A percentile compares a stretch with the other conserved stretches of the same genome.
These are phyloP conservation scores for Lobosporangium transversale DNA, from an alignment of 192 early-diverging fungal genomes.

Conservation along the genomic window DNA sequence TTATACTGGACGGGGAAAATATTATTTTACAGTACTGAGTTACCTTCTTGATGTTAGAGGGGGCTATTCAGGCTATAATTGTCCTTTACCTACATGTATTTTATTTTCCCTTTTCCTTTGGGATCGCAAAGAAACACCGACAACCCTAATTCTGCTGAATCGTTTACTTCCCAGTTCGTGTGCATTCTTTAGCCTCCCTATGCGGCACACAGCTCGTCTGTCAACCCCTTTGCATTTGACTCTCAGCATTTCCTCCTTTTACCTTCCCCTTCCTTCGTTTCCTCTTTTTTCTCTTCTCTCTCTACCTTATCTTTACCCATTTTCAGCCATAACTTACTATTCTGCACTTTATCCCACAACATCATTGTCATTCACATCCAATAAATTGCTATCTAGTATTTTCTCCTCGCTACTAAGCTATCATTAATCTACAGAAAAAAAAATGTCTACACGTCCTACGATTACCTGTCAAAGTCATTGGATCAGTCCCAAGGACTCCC, in stretches of 20 bases:
- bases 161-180: too few relatives aligned
- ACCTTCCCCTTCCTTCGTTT: conserved; percentile 1
- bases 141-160: too few relatives aligned
- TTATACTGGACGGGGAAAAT: conserved; percentile 5
- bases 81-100: not conserved
- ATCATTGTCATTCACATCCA: not conserved
- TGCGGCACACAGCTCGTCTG: too few relatives aligned
- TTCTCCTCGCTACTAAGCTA: not conserved
- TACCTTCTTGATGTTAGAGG: too few relatives aligned
- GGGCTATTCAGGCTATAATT: too few relatives aligned
- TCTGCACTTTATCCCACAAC: not conserved
- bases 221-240: too few relatives aligned
- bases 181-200: too few relatives aligned
- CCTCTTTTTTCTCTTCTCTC: not conserved
- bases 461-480: conserved; percentile 2
- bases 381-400: not conserved
- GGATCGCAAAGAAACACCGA: too few relatives aligned
- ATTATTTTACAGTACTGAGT: too few relatives aligned
- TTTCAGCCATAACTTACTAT: not conserved
- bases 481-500: conserved; percentile 20
- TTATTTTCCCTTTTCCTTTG: not conserved
- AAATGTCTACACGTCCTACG: conserved; percentile 5
- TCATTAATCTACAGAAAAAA: not conserved
- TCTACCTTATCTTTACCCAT: conserved; percentile 1
- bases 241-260: too few relatives aligned